Conservation (phyloP, 176 grass and related monocot genomes). For the Canna indica region DNA sequence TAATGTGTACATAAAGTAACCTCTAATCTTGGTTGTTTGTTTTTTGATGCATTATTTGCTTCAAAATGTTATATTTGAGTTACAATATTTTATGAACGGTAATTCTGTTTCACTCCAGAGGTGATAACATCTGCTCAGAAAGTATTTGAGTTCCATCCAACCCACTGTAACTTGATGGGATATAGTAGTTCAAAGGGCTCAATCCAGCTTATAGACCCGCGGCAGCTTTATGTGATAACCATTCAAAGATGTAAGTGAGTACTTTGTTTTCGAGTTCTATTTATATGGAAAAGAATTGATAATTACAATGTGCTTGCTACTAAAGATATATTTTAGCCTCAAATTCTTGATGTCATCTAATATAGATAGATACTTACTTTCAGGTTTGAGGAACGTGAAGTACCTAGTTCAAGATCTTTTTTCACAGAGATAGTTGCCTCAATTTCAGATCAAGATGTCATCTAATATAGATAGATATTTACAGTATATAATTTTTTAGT, state of each 20-base stretch:
- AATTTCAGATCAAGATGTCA: too few relatives aligned
- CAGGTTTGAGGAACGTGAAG: conserved; percentile 90
- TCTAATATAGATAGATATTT: too few relatives aligned
- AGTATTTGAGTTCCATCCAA: conserved; percentile 97
- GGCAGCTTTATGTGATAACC: conserved; percentile 93
- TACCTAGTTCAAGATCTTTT: conserved; percentile 80
- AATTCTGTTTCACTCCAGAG: conserved; percentile 19
- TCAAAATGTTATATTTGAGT: too few relatives aligned
- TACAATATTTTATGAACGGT: not conserved
- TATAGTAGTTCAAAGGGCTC: conserved; percentile 99
- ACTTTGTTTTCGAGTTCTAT: not conserved
- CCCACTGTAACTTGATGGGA: conserved; percentile 77
- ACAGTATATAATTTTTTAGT: too few relatives aligned
- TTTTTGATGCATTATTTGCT: not conserved
- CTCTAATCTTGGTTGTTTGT: not conserved
- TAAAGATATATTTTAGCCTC: too few relatives aligned
- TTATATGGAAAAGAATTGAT: not conserved
- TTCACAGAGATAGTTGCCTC: conserved; percentile 99
- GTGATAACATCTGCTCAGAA: too few relatives aligned
- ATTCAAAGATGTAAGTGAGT: conserved; percentile 85
- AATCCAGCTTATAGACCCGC: conserved; percentile 93
- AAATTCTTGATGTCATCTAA: conserved; percentile 16
- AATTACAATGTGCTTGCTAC: not conserved
- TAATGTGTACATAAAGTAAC: not conserved
- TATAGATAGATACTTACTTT: conserved; percentile 17